Conservation (phyloP, 345 rosid genomes). For the Camelina sativa region DNA sequence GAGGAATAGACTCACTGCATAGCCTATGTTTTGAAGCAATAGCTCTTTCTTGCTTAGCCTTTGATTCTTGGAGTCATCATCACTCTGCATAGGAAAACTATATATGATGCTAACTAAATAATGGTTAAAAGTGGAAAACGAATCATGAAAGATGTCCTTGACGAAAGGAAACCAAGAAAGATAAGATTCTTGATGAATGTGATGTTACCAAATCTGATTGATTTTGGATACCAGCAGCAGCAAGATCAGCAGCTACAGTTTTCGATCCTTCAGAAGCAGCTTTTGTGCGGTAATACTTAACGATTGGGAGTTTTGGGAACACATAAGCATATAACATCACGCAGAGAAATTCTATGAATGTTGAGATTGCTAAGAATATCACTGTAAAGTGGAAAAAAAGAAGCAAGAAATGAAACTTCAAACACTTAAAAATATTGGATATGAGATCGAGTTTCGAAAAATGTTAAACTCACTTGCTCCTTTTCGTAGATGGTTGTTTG, state of each 20-base stretch:
- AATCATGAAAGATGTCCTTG: slow-evolving; percentile 4
- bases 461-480: slow-evolving; percentile 63
- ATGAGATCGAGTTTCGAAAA: not conserved
- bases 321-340: slow-evolving; percentile 59
- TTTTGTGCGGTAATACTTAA: slow-evolving; percentile 75
- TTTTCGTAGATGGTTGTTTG: slow-evolving; percentile 69
- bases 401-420: slow-evolving; percentile 12
- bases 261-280: slow-evolving; percentile 89
- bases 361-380: slow-evolving; percentile 75
- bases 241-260: slow-evolving; percentile 83
- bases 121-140: too few relatives aligned
- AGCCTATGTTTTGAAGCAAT: slow-evolving; percentile 62
- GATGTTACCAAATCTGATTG: slow-evolving; percentile 35
- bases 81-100: slow-evolving; percentile 46
- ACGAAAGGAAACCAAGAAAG: not conserved
- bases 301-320: slow-evolving; percentile 77
- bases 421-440: not conserved
- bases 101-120: not conserved
- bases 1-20: slow-evolving; percentile 52
- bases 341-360: slow-evolving; percentile 68
- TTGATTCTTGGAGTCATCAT: slow-evolving; percentile 43
- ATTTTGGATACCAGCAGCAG: slow-evolving; percentile 66
- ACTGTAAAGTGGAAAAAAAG: slow-evolving; percentile 48
- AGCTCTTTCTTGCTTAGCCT: slow-evolving; percentile 63
- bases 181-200: not conserved